Evolutionary conservation across 2,329 filamentous ascomycete genomes (phyloP).

Genomic region (Fusarium sp.): DNA sequence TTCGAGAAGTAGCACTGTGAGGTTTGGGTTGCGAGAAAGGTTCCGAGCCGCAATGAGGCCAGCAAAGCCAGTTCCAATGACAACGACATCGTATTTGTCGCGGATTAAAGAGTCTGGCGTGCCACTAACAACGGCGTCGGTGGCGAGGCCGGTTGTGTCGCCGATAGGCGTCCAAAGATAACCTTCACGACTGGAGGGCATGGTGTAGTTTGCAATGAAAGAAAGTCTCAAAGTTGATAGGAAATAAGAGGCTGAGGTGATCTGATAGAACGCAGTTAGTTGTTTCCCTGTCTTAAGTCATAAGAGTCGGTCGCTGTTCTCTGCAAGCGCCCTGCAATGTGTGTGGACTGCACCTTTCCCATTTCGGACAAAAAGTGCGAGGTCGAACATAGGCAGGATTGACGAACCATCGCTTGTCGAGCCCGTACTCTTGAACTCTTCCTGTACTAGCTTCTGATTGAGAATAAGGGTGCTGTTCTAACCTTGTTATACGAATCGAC

Average conservation of each 20-base stretch:
- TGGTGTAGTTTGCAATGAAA: neutral
- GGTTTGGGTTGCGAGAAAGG: neutral
- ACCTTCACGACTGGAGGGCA: conserved; percentile 29
- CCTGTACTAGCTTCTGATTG: neutral
- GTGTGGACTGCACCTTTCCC: neutral
- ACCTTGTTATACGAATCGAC: no score
- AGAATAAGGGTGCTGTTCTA: no score
- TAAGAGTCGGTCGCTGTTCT: neutral
- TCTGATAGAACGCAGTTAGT: neutral
- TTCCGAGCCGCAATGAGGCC: conserved; percentile 25
- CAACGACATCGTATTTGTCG: conserved; percentile 21
- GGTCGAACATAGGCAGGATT: neutral
- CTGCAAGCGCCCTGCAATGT: neutral
- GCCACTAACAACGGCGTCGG: conserved; percentile 21
- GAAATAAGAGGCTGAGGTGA: neutral
- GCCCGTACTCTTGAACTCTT: neutral
- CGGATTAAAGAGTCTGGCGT: neutral
- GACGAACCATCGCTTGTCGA: neutral
- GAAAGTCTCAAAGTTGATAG: no score
- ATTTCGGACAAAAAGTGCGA: conserved; percentile 17
- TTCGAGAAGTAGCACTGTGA: conserved; percentile 49
- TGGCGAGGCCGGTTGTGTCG: conserved; percentile 8
- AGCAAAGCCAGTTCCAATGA: conserved; percentile 27
- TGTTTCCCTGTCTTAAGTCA: neutral
- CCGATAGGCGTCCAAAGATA: conserved; percentile 21